Evolutionary conservation across 345 rosid species (phyloP).

Genomic region (Odontarrhena argentea): DNA sequence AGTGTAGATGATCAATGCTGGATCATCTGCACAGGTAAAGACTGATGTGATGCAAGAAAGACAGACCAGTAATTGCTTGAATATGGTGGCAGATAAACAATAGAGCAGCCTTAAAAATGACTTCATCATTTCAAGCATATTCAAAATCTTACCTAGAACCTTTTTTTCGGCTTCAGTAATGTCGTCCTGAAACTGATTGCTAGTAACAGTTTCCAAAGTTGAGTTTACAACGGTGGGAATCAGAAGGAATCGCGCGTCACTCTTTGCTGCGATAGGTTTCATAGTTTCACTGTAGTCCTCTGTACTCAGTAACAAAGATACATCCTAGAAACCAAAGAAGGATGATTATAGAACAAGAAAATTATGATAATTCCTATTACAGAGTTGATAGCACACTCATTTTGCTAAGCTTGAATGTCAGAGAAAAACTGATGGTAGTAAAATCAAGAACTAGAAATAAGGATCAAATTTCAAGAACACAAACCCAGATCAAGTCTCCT

Average conservation of each 20-base stretch:
- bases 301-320: constrained; percentile 73
- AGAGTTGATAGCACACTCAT: not conserved
- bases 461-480: not conserved
- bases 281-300: constrained; percentile 67
- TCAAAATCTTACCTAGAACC: constrained; percentile 42
- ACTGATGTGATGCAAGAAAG: constrained; percentile 27
- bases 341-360: not conserved
- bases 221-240: constrained; percentile 57
- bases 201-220: constrained; percentile 40
- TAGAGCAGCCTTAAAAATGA: constrained; percentile 17
- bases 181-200: constrained; percentile 45
- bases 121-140: constrained; percentile 29
- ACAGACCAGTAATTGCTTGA: constrained; percentile 21
- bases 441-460: constrained; percentile 11
- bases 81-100: not conserved
- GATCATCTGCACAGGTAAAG: constrained; percentile 59
- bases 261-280: constrained; percentile 72
- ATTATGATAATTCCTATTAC: not conserved
- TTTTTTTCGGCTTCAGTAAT: constrained; percentile 44
- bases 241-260: constrained; percentile 65
- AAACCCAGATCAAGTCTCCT: constrained; percentile 11
- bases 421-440: not conserved
- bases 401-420: constrained; percentile 9
- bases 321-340: constrained; percentile 53
- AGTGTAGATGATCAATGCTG: constrained; percentile 87